Evolutionary conservation across 306 rosid species (phyloP).

Genomic region (Rosa persica): DNA sequence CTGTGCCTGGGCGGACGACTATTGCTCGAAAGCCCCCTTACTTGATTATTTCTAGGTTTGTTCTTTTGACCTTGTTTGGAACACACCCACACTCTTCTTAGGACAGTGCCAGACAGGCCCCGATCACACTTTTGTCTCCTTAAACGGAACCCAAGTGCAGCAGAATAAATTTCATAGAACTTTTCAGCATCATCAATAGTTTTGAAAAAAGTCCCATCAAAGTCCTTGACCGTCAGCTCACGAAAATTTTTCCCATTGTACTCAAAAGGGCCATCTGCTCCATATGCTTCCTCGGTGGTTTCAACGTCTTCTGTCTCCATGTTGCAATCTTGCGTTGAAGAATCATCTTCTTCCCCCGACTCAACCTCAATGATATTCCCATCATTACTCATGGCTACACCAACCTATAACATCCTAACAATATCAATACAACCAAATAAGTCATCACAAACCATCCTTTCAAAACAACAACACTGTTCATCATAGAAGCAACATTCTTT

Average conservation of each 20-base stretch:
- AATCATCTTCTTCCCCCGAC: not conserved
- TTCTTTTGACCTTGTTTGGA: not conserved
- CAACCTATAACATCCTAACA: not conserved
- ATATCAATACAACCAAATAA: not conserved
- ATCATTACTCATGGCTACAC: not conserved
- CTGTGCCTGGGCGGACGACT: not conserved
- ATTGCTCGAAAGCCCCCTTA: no score
- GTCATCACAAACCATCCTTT: not conserved
- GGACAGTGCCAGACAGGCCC: not conserved
- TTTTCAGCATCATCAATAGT: not conserved
- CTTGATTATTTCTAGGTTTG: not conserved
- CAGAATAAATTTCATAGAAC: slow-evolving; percentile 2
- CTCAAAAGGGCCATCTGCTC: not conserved
- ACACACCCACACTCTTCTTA: not conserved
- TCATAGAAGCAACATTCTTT: not conserved
- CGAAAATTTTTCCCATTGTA: not conserved
- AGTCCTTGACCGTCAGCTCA: not conserved
- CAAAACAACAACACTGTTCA: not conserved
- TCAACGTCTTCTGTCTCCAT: not conserved
- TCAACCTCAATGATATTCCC: not conserved
- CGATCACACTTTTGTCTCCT: not conserved
- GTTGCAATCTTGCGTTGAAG: not conserved
- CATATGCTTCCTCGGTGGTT: not conserved
- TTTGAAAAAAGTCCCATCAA: not conserved
- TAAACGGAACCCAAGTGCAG: not conserved